These are phyloP conservation scores for Capsicum pubescens DNA, from an alignment of 257 asterid genomes.

Conservation along the genomic window DNA sequence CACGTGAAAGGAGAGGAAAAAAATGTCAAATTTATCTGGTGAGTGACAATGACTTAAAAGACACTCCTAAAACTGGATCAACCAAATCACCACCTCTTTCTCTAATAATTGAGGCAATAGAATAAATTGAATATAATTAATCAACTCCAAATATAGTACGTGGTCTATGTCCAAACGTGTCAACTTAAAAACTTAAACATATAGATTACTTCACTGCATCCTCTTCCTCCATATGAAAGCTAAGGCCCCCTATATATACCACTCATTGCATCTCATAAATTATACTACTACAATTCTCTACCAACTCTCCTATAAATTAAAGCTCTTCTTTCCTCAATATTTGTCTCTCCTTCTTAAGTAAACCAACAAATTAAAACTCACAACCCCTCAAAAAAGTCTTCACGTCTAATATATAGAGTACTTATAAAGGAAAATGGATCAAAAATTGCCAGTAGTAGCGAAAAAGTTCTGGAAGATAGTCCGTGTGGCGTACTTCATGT, in stretches of 20 bases:
- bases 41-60: not conserved
- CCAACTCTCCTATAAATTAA: not conserved
- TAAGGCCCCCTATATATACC: not conserved
- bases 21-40: not conserved
- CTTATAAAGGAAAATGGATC: not conserved
- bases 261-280: not conserved
- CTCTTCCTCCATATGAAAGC: not conserved
- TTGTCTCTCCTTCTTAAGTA: no score
- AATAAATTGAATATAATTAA: not conserved
- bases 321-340: not conserved
- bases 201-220: not conserved
- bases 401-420: not conserved
- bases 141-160: not conserved
- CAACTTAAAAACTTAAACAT: not conserved
- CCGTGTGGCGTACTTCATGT: slow-evolving; percentile 24
- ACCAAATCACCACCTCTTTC: not conserved
- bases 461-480: slow-evolving; percentile 34
- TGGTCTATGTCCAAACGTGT: not conserved
- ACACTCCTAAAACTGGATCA: not conserved
- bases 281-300: not conserved
- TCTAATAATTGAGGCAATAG: not conserved
- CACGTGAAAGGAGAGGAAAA: not conserved
- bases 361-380: not conserved
- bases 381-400: not conserved
- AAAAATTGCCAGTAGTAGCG: slow-evolving; percentile 32